Conservation (phyloP, 805 yeast genomes). For the Candida caryicola region DNA sequence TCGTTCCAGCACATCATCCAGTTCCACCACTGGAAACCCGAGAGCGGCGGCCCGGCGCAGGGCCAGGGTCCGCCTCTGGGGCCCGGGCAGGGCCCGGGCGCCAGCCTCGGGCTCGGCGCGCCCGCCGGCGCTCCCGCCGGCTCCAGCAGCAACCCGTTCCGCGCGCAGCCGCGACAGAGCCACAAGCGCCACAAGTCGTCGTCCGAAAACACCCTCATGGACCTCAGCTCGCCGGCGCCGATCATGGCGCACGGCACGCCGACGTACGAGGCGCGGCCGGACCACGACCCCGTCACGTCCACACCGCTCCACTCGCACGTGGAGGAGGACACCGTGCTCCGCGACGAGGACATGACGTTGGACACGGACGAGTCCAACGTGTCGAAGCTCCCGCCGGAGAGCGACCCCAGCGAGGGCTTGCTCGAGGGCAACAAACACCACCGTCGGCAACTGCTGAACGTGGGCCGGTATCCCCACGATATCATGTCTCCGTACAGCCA, state of each 20-base stretch:
- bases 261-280: slow-evolving; percentile 2
- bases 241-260: background rate
- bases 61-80: too few species aligned
- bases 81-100: slow-evolving; percentile 19
- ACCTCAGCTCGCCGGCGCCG: slow-evolving; percentile 6
- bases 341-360: slow-evolving; percentile 16
- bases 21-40: slow-evolving; percentile 59
- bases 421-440: slow-evolving; percentile 11
- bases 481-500: slow-evolving; percentile 22
- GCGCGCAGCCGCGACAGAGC: slow-evolving; percentile 10
- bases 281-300: slow-evolving; percentile 2
- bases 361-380: slow-evolving; percentile 8
- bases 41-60: too few species aligned
- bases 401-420: slow-evolving; percentile 10
- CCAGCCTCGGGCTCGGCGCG: slow-evolving; percentile 2
- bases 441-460: slow-evolving; percentile 17
- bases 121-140: too few species aligned
- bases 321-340: slow-evolving; percentile 4
- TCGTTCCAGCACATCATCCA: slow-evolving; percentile 51
- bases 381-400: slow-evolving; percentile 1
- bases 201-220: slow-evolving; percentile 31
- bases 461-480: slow-evolving; percentile 29
- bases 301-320: slow-evolving; percentile 3
- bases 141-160: slow-evolving; percentile 11
- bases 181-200: slow-evolving; percentile 40